phyloP scores from a whole-genome alignment of 2,329 filamentous ascomycete genomes.

The Colletotrichum euphorbiae region DNA sequence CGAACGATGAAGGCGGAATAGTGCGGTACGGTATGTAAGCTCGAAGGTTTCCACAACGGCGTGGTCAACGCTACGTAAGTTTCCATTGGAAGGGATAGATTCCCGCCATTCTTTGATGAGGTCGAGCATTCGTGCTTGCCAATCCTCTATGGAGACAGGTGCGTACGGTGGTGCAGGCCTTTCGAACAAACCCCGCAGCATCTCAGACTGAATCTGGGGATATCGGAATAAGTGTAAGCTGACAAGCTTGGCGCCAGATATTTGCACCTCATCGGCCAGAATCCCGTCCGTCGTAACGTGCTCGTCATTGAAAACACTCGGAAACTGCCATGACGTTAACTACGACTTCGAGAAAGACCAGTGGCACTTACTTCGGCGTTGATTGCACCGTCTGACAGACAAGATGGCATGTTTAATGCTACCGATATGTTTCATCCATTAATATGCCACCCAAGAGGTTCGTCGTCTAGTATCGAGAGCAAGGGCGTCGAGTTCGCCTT shows the following conservation, averaged over 20 bases:
- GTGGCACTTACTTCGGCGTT: neutral
- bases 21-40: neutral
- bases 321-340: neutral
- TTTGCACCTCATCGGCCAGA: neutral
- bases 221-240: constrained; percentile 7
- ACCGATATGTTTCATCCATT: constrained; percentile 10
- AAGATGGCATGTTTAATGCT: neutral
- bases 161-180: neutral
- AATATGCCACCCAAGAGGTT: neutral
- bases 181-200: neutral
- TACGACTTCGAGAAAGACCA: neutral
- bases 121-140: constrained; percentile 3
- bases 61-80: neutral
- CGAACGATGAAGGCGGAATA: neutral
- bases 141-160: neutral
- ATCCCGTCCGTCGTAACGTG: neutral
- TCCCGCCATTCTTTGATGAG: neutral
- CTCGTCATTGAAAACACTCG: neutral
- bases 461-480: neutral
- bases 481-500: neutral
- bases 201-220: constrained; percentile 1
- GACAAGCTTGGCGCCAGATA: neutral
- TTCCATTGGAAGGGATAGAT: neutral
- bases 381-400: constrained; percentile 1
- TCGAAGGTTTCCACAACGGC: constrained; percentile 4